A percentile compares a stretch with the other conserved stretches of the same genome.
These are phyloP conservation scores for Lavandula angustifolia DNA, from an alignment of 257 asterid species.

Conservation along the genomic window DNA sequence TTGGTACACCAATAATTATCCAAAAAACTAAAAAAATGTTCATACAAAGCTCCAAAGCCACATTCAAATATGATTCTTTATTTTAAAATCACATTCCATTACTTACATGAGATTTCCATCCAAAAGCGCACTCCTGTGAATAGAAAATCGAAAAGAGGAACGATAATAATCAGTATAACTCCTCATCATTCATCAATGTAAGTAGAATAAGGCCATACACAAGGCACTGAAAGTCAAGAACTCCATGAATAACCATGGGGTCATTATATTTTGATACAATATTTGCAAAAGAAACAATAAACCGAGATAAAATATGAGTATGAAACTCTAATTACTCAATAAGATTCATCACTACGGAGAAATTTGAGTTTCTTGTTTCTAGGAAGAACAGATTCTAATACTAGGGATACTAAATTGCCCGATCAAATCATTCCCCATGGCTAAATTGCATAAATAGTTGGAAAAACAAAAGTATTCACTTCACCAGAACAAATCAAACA, in stretches of 20 bases:
- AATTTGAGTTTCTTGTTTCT: too few relatives aligned
- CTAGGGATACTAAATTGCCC: too few relatives aligned
- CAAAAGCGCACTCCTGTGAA: conserved; percentile 63
- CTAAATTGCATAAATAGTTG: neutral
- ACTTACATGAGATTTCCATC: conserved; percentile 98
- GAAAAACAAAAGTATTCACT: conserved; percentile 17
- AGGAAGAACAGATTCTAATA: too few relatives aligned
- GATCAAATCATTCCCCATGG: neutral
- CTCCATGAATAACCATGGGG: neutral
- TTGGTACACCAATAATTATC: too few relatives aligned
- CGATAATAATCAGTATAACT: conserved; percentile 30
- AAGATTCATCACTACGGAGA: too few relatives aligned
- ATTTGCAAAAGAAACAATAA: neutral
- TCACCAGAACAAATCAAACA: neutral
- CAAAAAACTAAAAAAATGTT: neutral
- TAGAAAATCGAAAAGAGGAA: neutral
- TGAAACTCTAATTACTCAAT: too few relatives aligned
- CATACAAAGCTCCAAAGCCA: conserved; percentile 5
- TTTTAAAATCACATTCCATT: neutral
- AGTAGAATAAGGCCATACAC: neutral
- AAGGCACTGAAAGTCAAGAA: neutral
- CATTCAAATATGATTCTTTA: neutral
- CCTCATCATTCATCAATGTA: neutral
- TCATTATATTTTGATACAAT: neutral
- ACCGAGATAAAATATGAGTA: neutral